Conservation (phyloP, 352 stramenopile species). For the Globisporangium alternatum region DNA sequence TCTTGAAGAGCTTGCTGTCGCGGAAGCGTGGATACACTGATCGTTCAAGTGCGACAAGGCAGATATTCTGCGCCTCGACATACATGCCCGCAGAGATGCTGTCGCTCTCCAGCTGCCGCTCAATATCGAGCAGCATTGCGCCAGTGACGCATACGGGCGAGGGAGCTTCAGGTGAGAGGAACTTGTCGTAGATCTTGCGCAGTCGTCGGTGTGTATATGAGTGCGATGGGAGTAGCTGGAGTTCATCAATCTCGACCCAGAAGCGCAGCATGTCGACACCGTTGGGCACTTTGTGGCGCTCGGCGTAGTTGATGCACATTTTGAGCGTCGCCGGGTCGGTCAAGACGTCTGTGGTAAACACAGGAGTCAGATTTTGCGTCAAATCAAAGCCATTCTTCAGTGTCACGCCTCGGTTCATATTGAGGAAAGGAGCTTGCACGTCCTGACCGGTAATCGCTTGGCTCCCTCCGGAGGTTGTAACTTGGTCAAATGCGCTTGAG, state of each 20-base stretch:
- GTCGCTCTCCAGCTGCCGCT: constrained; percentile 51
- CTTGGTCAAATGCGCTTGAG: not conserved
- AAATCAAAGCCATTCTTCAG: constrained; percentile 46
- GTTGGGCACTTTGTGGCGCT: constrained; percentile 50
- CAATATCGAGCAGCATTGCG: constrained; percentile 68
- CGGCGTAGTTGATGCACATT: constrained; percentile 63
- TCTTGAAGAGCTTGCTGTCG: constrained; percentile 70
- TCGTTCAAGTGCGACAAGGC: constrained; percentile 60
- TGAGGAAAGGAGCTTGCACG: constrained; percentile 10
- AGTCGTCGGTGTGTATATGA: constrained; percentile 79
- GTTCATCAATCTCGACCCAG: constrained; percentile 79
- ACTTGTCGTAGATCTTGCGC: constrained; percentile 87
- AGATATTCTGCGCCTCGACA: constrained; percentile 59
- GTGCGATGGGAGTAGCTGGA: constrained; percentile 68
- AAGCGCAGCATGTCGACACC: constrained; percentile 69
- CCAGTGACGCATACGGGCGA: constrained; percentile 74
- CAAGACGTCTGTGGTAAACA: constrained; percentile 81
- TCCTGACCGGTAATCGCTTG: constrained; percentile 12
- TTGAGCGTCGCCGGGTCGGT: constrained; percentile 70
- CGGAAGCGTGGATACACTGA: constrained; percentile 76
- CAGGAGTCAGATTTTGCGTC: constrained; percentile 66
- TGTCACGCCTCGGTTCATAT: constrained; percentile 20
- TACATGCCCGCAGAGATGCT: constrained; percentile 76
- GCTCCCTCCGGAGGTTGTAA: not conserved
- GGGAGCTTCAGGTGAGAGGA: constrained; percentile 61